Evolutionary conservation across 164 flowering plant species (phyloP).

Genomic region (Hamamelis virginiana): DNA sequence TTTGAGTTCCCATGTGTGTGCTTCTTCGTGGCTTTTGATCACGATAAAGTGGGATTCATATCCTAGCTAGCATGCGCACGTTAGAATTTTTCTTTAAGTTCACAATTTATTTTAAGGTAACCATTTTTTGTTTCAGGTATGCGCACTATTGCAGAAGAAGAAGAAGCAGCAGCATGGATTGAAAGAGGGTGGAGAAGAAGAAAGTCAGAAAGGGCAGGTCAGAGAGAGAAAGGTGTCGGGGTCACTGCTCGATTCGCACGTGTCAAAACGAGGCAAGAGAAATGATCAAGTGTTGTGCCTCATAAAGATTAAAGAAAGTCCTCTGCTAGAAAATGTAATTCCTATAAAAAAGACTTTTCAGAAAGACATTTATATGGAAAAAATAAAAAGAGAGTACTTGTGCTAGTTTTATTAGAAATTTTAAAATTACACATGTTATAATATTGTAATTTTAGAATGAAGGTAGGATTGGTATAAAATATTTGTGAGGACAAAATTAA

Average conservation of each 20-base stretch:
- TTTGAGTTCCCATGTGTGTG: not conserved
- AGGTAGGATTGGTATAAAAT: no score
- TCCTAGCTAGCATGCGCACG: not conserved
- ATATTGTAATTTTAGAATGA: no score
- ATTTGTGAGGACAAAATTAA: no score
- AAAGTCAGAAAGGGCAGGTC: slow-evolving; percentile 16
- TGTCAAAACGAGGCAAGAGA: not conserved
- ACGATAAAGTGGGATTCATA: not conserved
- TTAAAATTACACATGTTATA: no score
- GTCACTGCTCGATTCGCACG: not conserved
- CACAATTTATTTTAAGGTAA: not conserved
- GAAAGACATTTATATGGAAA: no score
- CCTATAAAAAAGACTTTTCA: no score
- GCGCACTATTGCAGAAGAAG: slow-evolving; percentile 46
- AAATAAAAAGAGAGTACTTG: no score
- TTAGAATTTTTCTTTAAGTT: not conserved
- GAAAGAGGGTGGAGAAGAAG: slow-evolving; percentile 15
- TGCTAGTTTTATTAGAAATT: no score
- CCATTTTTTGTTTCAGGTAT: slow-evolving; percentile 30
- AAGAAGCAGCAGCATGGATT: slow-evolving; percentile 22
- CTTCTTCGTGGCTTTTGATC: not conserved
- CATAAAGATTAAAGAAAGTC: no score
- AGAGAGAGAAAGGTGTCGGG: slow-evolving; percentile 17
- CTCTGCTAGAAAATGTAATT: no score
- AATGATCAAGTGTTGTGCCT: no score